Evolutionary conservation across 129 eudicot genomes (phyloP).

Genomic region (Pulicaria dysenterica): DNA sequence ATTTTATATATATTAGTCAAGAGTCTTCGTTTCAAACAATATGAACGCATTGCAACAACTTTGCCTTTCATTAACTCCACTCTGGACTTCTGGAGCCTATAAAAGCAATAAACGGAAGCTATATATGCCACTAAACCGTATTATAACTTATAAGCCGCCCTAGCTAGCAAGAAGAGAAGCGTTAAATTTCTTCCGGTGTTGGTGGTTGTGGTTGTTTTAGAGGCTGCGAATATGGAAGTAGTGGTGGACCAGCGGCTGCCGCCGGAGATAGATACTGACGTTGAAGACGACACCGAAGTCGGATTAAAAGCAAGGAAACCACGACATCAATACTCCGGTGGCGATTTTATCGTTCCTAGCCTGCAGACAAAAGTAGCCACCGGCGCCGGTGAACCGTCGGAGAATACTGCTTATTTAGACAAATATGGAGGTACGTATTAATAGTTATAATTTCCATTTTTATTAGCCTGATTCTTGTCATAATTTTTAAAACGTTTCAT

Average conservation of each 20-base stretch:
- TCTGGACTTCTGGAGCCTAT: conserved; percentile 8
- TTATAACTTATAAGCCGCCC: neutral
- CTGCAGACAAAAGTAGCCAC: conserved; percentile 13
- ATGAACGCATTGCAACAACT: conserved; percentile 23
- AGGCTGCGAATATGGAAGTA: conserved; percentile 35
- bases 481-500: conserved; percentile 12
- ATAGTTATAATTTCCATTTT: neutral
- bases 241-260: conserved; percentile 11
- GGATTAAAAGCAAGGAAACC: conserved; percentile 27
- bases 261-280: conserved; percentile 24
- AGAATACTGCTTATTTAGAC: conserved; percentile 38
- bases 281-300: conserved; percentile 23
- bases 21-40: neutral
- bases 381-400: conserved; percentile 14
- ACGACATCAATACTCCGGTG: conserved; percentile 20
- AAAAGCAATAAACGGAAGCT: conserved; percentile 31
- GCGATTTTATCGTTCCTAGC: neutral
- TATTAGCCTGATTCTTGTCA: neutral
- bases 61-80: conserved; percentile 15
- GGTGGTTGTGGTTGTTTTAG: conserved; percentile 7
- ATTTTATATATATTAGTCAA: no score
- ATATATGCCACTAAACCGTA: neutral
- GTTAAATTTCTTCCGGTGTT: conserved; percentile 20
- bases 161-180: neutral
- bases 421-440: conserved; percentile 32